phyloP scores from a whole-genome alignment of 306 rosid genomes.

The Glycine latifolia region DNA sequence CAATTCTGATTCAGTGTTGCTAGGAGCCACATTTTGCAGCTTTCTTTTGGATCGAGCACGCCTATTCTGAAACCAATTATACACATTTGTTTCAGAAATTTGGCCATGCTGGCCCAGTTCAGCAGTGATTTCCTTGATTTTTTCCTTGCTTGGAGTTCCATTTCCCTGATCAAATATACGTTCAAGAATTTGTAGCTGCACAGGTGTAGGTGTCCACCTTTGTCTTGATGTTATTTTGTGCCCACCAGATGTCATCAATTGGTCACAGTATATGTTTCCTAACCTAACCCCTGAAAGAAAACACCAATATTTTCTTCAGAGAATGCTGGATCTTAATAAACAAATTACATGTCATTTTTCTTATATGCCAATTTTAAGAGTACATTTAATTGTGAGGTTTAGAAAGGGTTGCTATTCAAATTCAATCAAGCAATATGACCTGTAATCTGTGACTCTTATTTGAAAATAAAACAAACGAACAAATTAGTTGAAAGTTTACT shows the following conservation, averaged over 20 bases:
- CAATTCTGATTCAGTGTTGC: constrained; percentile 77
- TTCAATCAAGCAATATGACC: not conserved
- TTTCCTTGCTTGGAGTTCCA: constrained; percentile 96
- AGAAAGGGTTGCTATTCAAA: not conserved
- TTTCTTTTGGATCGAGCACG: constrained; percentile 94
- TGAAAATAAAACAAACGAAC: not conserved
- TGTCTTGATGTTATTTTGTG: constrained; percentile 95
- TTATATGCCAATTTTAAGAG: no score
- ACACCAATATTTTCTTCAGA: constrained; percentile 30
- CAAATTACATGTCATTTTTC: no score
- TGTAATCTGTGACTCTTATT: not conserved
- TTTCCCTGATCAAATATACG: constrained; percentile 85
- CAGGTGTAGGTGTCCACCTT: constrained; percentile 94
- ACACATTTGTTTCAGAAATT: constrained; percentile 91
- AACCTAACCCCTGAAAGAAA: constrained; percentile 76
- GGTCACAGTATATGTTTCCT: constrained; percentile 84
- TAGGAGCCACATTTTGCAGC: constrained; percentile 65
- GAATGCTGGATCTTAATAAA: not conserved
- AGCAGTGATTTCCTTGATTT: constrained; percentile 87
- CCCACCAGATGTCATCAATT: constrained; percentile 74
- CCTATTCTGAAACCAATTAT: constrained; percentile 98
- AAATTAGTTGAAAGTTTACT: no score
- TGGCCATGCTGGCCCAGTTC: constrained; percentile 94
- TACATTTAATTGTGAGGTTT: not conserved
- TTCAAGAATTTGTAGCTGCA: constrained; percentile 94